Evolutionary conservation across 2,329 filamentous ascomycete genomes (phyloP).

Genomic region (Botrytis tulipae): DNA sequence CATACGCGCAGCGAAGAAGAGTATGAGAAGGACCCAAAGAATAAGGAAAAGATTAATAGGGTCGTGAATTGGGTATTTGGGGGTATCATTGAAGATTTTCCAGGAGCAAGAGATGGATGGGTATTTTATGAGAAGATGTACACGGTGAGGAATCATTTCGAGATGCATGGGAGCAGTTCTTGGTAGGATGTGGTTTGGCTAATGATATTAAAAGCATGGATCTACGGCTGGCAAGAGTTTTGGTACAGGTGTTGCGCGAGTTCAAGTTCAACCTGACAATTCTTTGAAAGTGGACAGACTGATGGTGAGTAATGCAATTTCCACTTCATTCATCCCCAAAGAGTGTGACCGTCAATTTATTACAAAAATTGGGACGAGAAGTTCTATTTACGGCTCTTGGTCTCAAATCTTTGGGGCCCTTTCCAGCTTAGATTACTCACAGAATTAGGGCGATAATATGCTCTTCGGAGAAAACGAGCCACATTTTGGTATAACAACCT

Average conservation of each 20-base stretch:
- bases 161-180: not conserved
- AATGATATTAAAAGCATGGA: not conserved
- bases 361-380: not conserved
- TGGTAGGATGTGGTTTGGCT: not conserved
- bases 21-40: not conserved
- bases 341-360: not conserved
- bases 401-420: not conserved
- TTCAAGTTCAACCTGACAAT: slow-evolving; percentile 3
- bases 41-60: not conserved
- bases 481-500: slow-evolving; percentile 10
- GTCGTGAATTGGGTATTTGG: slow-evolving; percentile 15
- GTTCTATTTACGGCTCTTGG: not conserved
- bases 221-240: slow-evolving; percentile 5
- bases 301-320: not conserved
- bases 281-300: slow-evolving; percentile 6
- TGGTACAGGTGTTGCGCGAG: slow-evolving; percentile 4
- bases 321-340: too few species aligned
- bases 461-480: slow-evolving; percentile 5
- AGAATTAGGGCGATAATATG: not conserved
- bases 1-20: slow-evolving; percentile 4
- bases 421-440: not conserved
- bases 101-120: not conserved
- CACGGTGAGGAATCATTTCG: not conserved
- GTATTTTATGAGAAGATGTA: slow-evolving; percentile 5
- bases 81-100: not conserved